Evolutionary conservation across 768 basidiomycete species (phyloP).

Genomic region (Paxillus involutus): DNA sequence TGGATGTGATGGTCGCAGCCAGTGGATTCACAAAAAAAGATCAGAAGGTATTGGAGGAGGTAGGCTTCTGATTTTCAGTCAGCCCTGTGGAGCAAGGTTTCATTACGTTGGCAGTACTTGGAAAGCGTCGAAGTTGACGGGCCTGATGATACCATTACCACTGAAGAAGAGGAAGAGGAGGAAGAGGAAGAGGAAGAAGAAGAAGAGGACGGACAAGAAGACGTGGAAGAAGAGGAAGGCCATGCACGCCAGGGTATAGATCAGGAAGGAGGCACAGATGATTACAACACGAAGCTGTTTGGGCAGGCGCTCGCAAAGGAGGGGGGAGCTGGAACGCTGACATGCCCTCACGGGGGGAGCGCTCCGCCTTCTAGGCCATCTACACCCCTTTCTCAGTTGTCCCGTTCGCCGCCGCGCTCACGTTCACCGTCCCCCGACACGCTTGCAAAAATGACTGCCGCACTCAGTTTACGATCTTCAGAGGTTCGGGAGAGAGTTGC

Average conservation of each 20-base stretch:
- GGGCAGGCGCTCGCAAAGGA: slow-evolving; percentile 4
- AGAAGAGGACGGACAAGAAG: slow-evolving; percentile 16
- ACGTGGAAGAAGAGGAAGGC: slow-evolving; percentile 22
- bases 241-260: slow-evolving; percentile 9
- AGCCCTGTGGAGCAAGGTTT: slow-evolving; percentile 15
- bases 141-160: slow-evolving; percentile 24
- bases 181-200: slow-evolving; percentile 37
- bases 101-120: slow-evolving; percentile 57
- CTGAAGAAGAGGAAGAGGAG: slow-evolving; percentile 32
- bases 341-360: slow-evolving; percentile 6
- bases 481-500: slow-evolving; percentile 62
- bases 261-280: slow-evolving; percentile 9
- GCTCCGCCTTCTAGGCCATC: slow-evolving; percentile 23
- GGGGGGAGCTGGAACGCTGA: slow-evolving; percentile 1
- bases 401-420: slow-evolving; percentile 54
- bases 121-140: slow-evolving; percentile 46
- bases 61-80: slow-evolving; percentile 38
- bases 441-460: slow-evolving; percentile 42
- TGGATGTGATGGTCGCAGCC: slow-evolving; percentile 92
- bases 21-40: slow-evolving; percentile 90
- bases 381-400: slow-evolving; percentile 41
- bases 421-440: slow-evolving; percentile 45
- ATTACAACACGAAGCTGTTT: slow-evolving; percentile 5
- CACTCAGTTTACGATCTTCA: slow-evolving; percentile 32
- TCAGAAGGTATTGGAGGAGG: slow-evolving; percentile 81